phyloP scores from a whole-genome alignment of 352 stramenopile genomes.

The Poterioochromonas sp. region DNA sequence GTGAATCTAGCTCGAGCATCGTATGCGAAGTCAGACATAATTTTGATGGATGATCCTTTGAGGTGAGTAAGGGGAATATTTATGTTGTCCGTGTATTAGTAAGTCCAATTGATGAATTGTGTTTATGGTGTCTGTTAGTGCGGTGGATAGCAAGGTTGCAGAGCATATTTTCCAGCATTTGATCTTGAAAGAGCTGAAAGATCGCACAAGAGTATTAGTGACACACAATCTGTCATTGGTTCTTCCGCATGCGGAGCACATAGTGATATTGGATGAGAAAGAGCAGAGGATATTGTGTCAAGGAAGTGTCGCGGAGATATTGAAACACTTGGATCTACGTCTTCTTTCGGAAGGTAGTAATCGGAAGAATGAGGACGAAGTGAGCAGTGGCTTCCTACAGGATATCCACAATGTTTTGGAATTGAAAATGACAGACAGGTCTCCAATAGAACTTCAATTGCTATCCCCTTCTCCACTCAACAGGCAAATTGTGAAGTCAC shows the following conservation, averaged over 20 bases:
- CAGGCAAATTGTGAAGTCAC: no score
- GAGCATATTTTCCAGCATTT: conserved; percentile 40
- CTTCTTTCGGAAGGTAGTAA: no score
- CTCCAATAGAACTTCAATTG: no score
- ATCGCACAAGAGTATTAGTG: background rate
- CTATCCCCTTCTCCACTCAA: no score
- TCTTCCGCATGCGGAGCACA: background rate
- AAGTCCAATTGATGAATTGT: background rate
- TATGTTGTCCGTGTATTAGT: background rate
- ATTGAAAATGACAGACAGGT: no score
- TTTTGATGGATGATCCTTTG: conserved; percentile 22
- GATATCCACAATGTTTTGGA: no score
- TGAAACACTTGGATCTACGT: background rate
- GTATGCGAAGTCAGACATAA: conserved; percentile 63
- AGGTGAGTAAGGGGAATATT: background rate
- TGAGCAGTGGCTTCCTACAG: no score
- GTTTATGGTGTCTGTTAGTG: conserved; percentile 46
- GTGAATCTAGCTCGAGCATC: conserved; percentile 82
- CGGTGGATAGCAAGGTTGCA: conserved; percentile 91
- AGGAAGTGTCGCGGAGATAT: background rate
- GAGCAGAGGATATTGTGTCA: background rate
- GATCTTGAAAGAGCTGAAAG: background rate
- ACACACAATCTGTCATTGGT: background rate
- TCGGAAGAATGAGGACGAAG: no score
- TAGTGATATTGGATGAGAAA: background rate